Evolutionary conservation across 306 rosid species (phyloP), one percentile per base, ranked within the genome.

Genomic region (Canavalia gladiata): DNA sequence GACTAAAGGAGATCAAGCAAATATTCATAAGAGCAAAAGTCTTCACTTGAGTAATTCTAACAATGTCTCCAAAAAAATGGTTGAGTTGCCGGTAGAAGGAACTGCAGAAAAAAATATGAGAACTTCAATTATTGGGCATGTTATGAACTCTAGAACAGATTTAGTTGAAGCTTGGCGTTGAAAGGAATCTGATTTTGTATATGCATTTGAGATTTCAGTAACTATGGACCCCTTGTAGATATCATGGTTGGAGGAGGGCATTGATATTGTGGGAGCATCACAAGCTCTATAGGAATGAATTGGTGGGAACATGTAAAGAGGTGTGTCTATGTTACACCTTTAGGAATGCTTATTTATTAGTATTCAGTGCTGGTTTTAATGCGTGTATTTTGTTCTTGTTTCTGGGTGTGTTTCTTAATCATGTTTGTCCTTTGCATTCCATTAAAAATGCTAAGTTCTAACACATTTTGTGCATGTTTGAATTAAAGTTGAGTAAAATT

Each of bases 151-250:
- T 11, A 87, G 92, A 81, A 87, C 85, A 2, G 94, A 92, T 84
- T 87, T 90, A 46, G 85, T 75, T 42, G 95, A 92, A 86, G 95
- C 87, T 49, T 92, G 97, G 97, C 95, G 93, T 60, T 90, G 90
- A 92, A 85, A 37, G 30, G n/a, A 60, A 9, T 10, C 31, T 29
- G 42, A 31, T 60, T 59, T 4, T 59, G 43, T 11, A 60, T 60
- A 9, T 59, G 66, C 66, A 30, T 9, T 59, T 59, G 65, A 29
- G 37, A 58, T 58, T 58, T 58, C 43, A 0, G 2, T 45, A 6
- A 49, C 12, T 9, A 49, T 49, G 54, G 54, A 56, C 25, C 25
- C 25, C 25, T 18, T 18, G 25, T 18, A 18, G 3, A 37, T 37
- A 37, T 2, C 41, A 37, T 3, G 1, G 3, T 29, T 28, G 34